Conservation (phyloP, 2,329 filamentous ascomycete species). For the Chaetomium olivaceum region DNA sequence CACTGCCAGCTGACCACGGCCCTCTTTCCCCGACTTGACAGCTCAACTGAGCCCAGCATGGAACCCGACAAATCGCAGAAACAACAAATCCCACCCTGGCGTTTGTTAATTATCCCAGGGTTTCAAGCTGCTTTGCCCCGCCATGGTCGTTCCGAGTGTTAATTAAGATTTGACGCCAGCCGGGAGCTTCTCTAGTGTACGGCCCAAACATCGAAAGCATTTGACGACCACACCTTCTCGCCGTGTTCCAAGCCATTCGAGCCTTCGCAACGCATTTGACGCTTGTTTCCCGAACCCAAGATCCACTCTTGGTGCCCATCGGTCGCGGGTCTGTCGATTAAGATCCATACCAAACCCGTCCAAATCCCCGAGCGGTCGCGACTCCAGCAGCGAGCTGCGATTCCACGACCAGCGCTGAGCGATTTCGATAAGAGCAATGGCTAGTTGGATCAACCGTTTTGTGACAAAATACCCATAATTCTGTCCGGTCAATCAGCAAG, state of each 20-base stretch:
- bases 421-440: conserved; percentile 3
- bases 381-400: background rate
- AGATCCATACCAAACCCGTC: conserved; percentile 13
- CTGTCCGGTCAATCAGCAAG: background rate
- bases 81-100: conserved; percentile 14
- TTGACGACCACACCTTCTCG: background rate
- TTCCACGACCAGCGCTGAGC: background rate
- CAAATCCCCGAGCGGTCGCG: conserved; percentile 5
- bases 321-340: conserved; percentile 12
- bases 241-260: background rate
- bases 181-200: background rate
- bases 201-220: background rate
- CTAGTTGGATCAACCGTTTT: conserved; percentile 8
- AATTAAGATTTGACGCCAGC: background rate
- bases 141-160: background rate
- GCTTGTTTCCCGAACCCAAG: background rate
- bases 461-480: conserved; percentile 1
- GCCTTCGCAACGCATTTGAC: background rate
- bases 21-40: background rate
- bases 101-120: background rate
- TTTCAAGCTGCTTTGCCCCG: conserved; percentile 11
- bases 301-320: conserved; percentile 20
- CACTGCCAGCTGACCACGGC: conserved; percentile 24
- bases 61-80: background rate
- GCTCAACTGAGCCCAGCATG: background rate